Conservation (phyloP, 179 eudicot genomes). For the Vitellaria paradoxa region DNA sequence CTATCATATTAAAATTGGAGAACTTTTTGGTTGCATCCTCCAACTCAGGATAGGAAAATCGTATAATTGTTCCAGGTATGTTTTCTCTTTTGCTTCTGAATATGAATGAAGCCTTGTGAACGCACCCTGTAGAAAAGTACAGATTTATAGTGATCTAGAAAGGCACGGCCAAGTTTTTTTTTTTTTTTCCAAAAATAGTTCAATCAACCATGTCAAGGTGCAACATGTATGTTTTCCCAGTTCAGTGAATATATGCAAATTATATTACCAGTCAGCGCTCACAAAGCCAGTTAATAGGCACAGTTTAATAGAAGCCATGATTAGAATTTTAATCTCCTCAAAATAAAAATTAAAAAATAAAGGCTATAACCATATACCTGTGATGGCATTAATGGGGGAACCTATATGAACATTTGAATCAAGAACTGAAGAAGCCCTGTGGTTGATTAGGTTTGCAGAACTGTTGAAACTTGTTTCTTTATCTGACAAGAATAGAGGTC, state of each 20-base stretch:
- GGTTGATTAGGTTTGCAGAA: slow-evolving; percentile 59
- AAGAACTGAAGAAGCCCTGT: slow-evolving; percentile 35
- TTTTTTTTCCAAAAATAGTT: too few species aligned
- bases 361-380: slow-evolving; percentile 36
- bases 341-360: background rate
- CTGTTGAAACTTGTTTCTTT: slow-evolving; percentile 64
- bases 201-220: background rate
- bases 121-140: slow-evolving; percentile 52
- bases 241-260: background rate
- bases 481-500: slow-evolving; percentile 43
- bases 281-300: background rate
- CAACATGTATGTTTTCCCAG: background rate
- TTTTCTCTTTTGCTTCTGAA: slow-evolving; percentile 43
- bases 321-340: background rate
- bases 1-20: slow-evolving; percentile 71
- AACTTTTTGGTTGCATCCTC: slow-evolving; percentile 82
- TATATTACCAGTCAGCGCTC: background rate
- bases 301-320: background rate
- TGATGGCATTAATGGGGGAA: slow-evolving; percentile 32
- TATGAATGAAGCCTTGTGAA: slow-evolving; percentile 38
- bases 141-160: slow-evolving; percentile 5
- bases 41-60: slow-evolving; percentile 73
- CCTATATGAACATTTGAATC: slow-evolving; percentile 28
- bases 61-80: slow-evolving; percentile 49
- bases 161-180: background rate